These are phyloP conservation scores for Corylus heterophylla DNA, from an alignment of 306 rosid species.

Conservation along the genomic window DNA sequence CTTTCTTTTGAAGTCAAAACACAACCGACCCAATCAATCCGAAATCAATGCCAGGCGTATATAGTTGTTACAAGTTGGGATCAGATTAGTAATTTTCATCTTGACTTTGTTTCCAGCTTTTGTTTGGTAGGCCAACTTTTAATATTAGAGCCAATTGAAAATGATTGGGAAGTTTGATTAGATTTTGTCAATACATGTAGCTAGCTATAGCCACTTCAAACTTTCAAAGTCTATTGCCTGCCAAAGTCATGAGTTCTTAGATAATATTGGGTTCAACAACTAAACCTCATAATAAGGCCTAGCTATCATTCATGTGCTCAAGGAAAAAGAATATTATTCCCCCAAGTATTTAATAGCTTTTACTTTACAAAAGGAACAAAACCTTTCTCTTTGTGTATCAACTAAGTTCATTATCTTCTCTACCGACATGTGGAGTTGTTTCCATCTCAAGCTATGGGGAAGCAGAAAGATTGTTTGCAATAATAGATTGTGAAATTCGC, in stretches of 20 bases:
- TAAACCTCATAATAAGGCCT: too few relatives aligned
- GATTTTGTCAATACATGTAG: conserved; percentile 48
- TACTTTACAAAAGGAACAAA: too few relatives aligned
- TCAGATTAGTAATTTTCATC: conserved; percentile 32
- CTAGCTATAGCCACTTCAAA: conserved; percentile 20
- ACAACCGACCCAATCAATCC: conserved; percentile 36
- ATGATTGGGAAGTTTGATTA: conserved; percentile 39
- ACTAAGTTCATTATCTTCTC: too few relatives aligned
- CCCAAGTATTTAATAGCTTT: too few relatives aligned
- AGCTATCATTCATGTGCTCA: too few relatives aligned
- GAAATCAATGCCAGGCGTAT: conserved; percentile 34
- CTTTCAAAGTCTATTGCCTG: conserved; percentile 32
- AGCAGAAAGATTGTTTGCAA: too few relatives aligned
- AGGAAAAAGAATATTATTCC: too few relatives aligned
- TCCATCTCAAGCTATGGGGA: too few relatives aligned
- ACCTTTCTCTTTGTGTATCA: too few relatives aligned
- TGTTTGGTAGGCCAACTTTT: conserved; percentile 32
- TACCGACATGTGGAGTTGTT: too few relatives aligned
- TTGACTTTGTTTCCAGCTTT: conserved; percentile 49
- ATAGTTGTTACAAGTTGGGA: conserved; percentile 39
- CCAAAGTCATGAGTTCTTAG: conserved; percentile 32
- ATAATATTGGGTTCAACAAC: neutral
- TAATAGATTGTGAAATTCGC: too few relatives aligned
- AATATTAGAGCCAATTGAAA: conserved; percentile 5
- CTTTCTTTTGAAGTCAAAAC: conserved; percentile 37